Base-by-base conservation (phyloP, 345 rosid genomes). In the Acer yangbiense region DNA sequence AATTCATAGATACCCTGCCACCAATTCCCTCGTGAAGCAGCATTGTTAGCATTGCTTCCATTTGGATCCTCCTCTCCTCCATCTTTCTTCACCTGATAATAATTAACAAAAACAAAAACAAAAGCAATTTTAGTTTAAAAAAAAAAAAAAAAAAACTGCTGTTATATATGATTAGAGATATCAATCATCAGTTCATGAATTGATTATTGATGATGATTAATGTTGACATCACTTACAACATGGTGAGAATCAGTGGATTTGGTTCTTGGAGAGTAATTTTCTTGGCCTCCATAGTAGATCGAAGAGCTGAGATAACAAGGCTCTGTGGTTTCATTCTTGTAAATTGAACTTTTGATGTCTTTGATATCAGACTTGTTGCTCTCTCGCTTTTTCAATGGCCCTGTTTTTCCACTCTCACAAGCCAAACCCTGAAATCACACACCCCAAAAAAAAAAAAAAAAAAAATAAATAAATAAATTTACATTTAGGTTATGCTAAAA, bases 221-320 rank as follows among this genome's bases (percentile, higher is more conserved):
- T 12, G 61, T 11, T 7, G 39, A 35, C 6, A 50, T 58, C 2
- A 68, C 89, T 72, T 76, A 91, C 87, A 68, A 11, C 50, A 46
- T 81, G 85, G 71, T 79, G 78, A 81, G 86, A 84, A 71, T 86
- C 88, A 39, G 84, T 71, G 67, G 76, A 67, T 43, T 25, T 84
- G 81, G 86, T 81, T 72, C 79, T 83, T 43, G 95, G 86, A 75
- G 95, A 86, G 81, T 92, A 95, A 77, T 88, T 88, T 79, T 95
- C 98, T 85, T 89, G 98, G 74, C 98, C 98, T 54, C 98, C 98
- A 76, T 95, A 95, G 86, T 90, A 83, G 73, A 95, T 91, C n/a
- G 98, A 95, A 73, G 98, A 95, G 78, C 94, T 93, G 68, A 89
- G 79, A 75, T 94, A 75, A 83, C 88, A 87, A 67, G 98, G 97